Evolutionary conservation across 768 basidiomycete species (phyloP), one percentile per base, ranked within the genome.

Genomic region (Collybiopsis confluens): DNA sequence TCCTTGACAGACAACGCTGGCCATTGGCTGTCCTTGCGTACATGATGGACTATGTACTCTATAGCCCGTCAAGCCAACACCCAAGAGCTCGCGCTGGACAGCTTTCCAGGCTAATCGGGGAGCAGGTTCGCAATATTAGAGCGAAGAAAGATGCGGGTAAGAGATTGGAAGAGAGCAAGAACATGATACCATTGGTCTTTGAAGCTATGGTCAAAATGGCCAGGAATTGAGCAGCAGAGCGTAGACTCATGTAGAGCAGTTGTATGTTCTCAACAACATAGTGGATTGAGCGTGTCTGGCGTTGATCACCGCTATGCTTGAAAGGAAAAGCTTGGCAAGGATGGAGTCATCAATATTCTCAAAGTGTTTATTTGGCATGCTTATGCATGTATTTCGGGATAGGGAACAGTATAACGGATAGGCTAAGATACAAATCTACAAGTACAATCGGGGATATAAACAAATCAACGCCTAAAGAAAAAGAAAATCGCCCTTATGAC

Each of bases 401-500:
- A n/a, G n/a, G n/a, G n/a, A n/a, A n/a, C n/a, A n/a, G n/a, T n/a
- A n/a, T n/a, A n/a, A n/a, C n/a, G n/a, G n/a, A n/a, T n/a, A n/a
- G n/a, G n/a, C n/a, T n/a, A n/a, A n/a, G n/a, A n/a, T n/a, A n/a
- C n/a, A n/a, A n/a, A n/a, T n/a, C n/a, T n/a, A n/a, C n/a, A n/a
- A n/a, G n/a, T n/a, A n/a, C n/a, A n/a, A n/a, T n/a, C n/a, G n/a
- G n/a, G n/a, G n/a, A n/a, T n/a, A 52, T 50, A 58, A 51, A 56
- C 55, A 49, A 59, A 56, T 58, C 9, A 57, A 61, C 52, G 59
- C 33, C 48, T 45, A 28, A 16, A 51, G 49, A 30, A 58, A 27
- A 54, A 20, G 37, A n/a, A 45, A 56, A 21, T 55, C 36, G 24
- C 55, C 44, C 61, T 71, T 78, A 86, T 59, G 83, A 83, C 42